A percentile compares a stretch with the other conserved stretches of the same genome.
phyloP scores from a whole-genome alignment of 208 protist genomes.

The Crithidia acanthocephali region DNA sequence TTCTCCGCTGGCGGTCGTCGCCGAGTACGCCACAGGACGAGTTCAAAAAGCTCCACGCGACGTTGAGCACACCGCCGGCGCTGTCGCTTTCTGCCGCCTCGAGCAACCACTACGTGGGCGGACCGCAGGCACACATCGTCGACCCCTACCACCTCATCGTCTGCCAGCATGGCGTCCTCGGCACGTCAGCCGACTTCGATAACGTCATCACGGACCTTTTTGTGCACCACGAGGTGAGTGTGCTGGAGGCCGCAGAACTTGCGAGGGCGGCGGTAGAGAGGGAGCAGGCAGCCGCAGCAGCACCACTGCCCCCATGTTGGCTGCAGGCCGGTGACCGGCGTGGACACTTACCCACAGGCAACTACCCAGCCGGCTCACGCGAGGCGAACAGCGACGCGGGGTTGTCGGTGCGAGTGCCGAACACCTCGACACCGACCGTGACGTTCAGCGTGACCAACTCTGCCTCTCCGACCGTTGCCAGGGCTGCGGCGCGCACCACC shows the following conservation, averaged over 20 bases:
- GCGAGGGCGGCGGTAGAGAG: neutral
- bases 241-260: conserved; percentile 28
- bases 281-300: neutral
- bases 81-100: neutral
- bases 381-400: neutral
- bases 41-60: conserved; percentile 15
- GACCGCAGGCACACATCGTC: conserved; percentile 11
- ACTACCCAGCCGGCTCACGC: too few relatives aligned
- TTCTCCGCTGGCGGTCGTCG: conserved; percentile 4
- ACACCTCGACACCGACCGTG: conserved; percentile 5
- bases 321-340: too few relatives aligned
- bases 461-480: neutral
- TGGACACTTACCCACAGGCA: too few relatives aligned
- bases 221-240: conserved; percentile 37
- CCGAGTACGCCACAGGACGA: conserved; percentile 14
- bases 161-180: conserved; percentile 71
- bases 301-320: neutral
- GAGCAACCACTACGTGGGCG: neutral
- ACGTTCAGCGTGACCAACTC: neutral
- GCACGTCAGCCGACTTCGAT: conserved; percentile 51
- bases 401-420: neutral
- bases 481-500: neutral
- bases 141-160: conserved; percentile 70
- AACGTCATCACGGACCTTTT: conserved; percentile 39
- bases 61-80: conserved; percentile 11